Evolutionary conservation across 495 filamentous ascomycete genomes (phyloP), one percentile per base, ranked within the genome.

Genomic region (Pseudotulostoma volvatum): DNA sequence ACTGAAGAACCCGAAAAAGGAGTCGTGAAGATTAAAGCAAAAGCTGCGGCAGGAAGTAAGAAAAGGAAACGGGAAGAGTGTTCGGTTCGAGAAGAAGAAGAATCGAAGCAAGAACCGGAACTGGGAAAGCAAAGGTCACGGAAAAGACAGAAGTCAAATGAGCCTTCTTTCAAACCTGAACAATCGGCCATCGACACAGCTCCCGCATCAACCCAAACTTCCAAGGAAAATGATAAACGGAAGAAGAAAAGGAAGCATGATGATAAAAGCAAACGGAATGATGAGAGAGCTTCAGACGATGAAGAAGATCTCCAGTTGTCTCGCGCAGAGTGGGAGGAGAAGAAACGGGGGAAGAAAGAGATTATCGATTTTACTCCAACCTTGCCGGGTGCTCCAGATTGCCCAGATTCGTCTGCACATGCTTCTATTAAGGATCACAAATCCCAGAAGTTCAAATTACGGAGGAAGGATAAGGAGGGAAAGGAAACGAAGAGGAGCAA

Each of bases 381-480:
- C 5, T 28, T 11, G 11, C 5, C 11, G 23, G 23, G n/a, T n/a
- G n/a, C n/a, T n/a, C n/a, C n/a, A n/a, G n/a, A n/a, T n/a, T n/a
- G n/a, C n/a, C n/a, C n/a, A n/a, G n/a, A n/a, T n/a, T n/a, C n/a
- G n/a, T n/a, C n/a, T n/a, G n/a, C n/a, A n/a, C n/a, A n/a, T n/a
- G n/a, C n/a, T n/a, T n/a, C n/a, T n/a, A n/a, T n/a, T n/a, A n/a
- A n/a, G n/a, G n/a, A n/a, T n/a, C n/a, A n/a, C n/a, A 61, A 63
- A 37, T 54, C 55, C n/a, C 50, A 50, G 34, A 41, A 59, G 39
- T 64, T 63, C 46, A 65, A 72, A 44, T 55, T 54, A 8, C 61
- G 57, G 13, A 42, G 47, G 38, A 40, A 40, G 39, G 36, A 39
- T 8, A 37, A 36, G 37, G 20, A 37, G 36, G 34, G 35, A 25